Base-by-base conservation (phyloP, 2,329 filamentous ascomycete species). In the Rutstroemia sp. region DNA sequence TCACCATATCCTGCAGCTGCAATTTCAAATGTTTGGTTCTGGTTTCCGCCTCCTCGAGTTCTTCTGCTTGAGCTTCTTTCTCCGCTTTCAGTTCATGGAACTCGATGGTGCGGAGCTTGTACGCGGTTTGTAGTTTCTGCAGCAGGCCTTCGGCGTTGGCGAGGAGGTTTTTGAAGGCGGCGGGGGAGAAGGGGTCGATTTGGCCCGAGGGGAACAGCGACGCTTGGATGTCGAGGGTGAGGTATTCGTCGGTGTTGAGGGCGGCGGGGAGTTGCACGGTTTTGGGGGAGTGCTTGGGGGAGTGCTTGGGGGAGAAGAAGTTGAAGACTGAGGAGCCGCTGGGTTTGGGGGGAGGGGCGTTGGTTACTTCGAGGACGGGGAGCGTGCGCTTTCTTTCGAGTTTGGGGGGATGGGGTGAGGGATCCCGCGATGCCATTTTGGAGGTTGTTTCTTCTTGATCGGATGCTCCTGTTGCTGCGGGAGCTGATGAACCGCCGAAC, bases 141-240 rank as follows among this genome's bases (percentile, higher is more conserved):
- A 86, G 67, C 4, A 85, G 69, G 4, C 79, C 78, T 4, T 73
- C 71, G 2, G 83, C 83, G 56, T 81, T 82, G 60, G 72, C 69
- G 57, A 81, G 79, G n/a, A 84, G 73, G 65, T 81, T 84, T 66
- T 82, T 83, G 70, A 78, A 86, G 9, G 78, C 77, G 0, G 78
- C 74, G 0, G 81, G 81, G 1, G 81, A 83, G 67, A 83, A 82
- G 1, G 77, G 65, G 42, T 82, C 77, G 39, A 73, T 69, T 12
- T 76, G 73, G 2, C 72, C 71, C 1, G 69, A 60, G 0, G 81
- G 79, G 58, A 78, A 83, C 12, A 86, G 73, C 0, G 77, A 76
- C 1, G 75, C 67, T 34, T 79, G 75, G 41, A 86, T 73, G 64
- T 84, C 75, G 49, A 86, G 71, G 50, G 74, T 75, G 62, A 77